Conservation (phyloP, 176 grass and related monocot genomes). For the Oryza officinalis region DNA sequence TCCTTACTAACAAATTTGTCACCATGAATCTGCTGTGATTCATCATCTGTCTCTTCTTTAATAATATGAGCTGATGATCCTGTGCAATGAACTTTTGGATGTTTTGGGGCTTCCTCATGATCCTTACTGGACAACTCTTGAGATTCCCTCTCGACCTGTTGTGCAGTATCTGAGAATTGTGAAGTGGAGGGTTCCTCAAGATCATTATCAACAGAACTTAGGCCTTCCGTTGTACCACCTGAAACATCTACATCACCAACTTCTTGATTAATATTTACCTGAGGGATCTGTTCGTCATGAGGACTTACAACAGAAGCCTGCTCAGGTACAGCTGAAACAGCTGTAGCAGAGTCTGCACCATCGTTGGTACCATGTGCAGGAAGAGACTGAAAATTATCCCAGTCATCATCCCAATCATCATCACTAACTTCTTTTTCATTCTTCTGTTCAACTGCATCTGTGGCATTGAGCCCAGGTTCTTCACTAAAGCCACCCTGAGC, state of each 20-base stretch:
- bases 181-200: conserved; percentile 34
- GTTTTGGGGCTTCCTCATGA: conserved; percentile 23
- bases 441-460: conserved; percentile 40
- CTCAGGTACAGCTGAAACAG: conserved; percentile 34
- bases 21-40: conserved; percentile 41
- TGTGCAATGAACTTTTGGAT: conserved; percentile 34
- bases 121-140: conserved; percentile 21
- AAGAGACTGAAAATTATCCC: conserved; percentile 92
- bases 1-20: conserved; percentile 12
- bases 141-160: conserved; percentile 24
- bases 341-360: conserved; percentile 30
- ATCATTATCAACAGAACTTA: conserved; percentile 3
- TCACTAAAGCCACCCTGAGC: conserved; percentile 38
- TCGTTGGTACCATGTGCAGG: conserved; percentile 48
- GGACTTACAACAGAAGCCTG: conserved; percentile 28
- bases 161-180: conserved; percentile 25
- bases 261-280: conserved; percentile 30
- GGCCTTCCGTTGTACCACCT: conserved; percentile 29
- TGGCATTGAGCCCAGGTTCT: conserved; percentile 29
- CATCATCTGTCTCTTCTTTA: conserved; percentile 27
- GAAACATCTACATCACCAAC: conserved; percentile 5
- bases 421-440: conserved; percentile 51
- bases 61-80: conserved; percentile 32
- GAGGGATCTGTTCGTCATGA: conserved; percentile 16
- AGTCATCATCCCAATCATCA: conserved; percentile 75